phyloP scores from a whole-genome alignment of 2,329 filamentous ascomycete genomes.

The Pseudogymnoascus sp. region DNA sequence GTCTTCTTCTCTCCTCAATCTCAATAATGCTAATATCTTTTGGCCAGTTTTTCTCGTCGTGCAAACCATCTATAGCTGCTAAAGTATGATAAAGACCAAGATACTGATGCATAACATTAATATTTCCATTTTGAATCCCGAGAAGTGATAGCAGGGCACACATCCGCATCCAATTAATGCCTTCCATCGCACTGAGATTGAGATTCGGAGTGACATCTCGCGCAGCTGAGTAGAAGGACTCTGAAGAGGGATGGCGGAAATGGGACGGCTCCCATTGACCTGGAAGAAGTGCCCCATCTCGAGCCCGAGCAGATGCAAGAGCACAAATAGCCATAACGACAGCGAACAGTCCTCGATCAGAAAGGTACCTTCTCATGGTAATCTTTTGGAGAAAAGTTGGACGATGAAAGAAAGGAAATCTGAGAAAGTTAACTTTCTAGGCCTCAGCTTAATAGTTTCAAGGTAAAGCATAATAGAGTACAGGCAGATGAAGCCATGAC shows the following conservation, averaged over 20 bases:
- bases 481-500: slow-evolving; percentile 12
- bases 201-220: slow-evolving; percentile 31
- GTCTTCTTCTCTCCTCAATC: slow-evolving; percentile 39
- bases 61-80: slow-evolving; percentile 41
- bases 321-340: slow-evolving; percentile 46
- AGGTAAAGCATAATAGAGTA: neutral
- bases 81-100: slow-evolving; percentile 44
- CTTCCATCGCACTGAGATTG: slow-evolving; percentile 30
- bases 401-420: slow-evolving; percentile 44
- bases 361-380: slow-evolving; percentile 34
- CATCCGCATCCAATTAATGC: slow-evolving; percentile 37
- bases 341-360: slow-evolving; percentile 38
- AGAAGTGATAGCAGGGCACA: slow-evolving; percentile 43
- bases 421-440: slow-evolving; percentile 14
- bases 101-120: slow-evolving; percentile 42
- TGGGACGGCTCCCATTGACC: slow-evolving; percentile 28
- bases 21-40: slow-evolving; percentile 37
- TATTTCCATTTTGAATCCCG: slow-evolving; percentile 44
- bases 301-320: slow-evolving; percentile 40
- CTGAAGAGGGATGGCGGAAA: slow-evolving; percentile 31
- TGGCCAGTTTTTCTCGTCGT: slow-evolving; percentile 49
- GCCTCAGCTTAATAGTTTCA: neutral
- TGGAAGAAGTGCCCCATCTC: slow-evolving; percentile 41
- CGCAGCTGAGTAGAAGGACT: slow-evolving; percentile 39
- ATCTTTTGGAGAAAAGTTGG: slow-evolving; percentile 36